Evolutionary conservation across 805 yeast species (phyloP).

Genomic region (Dipodascopsis uninucleata): DNA sequence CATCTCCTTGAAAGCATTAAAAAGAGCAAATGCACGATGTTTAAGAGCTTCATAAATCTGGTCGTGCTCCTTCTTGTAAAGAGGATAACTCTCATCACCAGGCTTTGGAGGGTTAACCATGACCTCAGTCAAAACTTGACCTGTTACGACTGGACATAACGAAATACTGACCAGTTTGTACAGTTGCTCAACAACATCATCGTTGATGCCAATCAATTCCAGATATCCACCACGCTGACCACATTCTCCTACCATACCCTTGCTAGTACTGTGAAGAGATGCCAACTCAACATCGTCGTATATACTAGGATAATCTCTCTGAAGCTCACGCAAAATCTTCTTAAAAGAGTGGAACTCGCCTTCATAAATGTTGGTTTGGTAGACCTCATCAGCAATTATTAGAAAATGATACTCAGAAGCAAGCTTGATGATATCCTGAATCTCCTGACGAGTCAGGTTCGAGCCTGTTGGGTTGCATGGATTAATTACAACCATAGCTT

Average conservation of each 20-base stretch:
- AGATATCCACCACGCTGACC: constrained; percentile 99
- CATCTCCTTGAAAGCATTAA: constrained; percentile 68
- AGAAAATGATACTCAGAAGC: constrained; percentile 85
- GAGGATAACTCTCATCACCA: constrained; percentile 72
- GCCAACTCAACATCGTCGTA: constrained; percentile 80
- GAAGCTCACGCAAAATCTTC: constrained; percentile 66
- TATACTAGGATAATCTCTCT: constrained; percentile 48
- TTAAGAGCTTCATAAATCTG: constrained; percentile 60
- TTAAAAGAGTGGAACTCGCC: constrained; percentile 75
- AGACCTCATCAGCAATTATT: constrained; percentile 94
- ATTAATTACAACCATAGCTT: constrained; percentile 86
- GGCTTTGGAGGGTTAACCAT: constrained; percentile 87
- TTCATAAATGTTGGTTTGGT: constrained; percentile 81
- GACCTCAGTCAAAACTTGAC: constrained; percentile 88
- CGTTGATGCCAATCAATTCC: constrained; percentile 81
- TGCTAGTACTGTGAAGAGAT: constrained; percentile 94
- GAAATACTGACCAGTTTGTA: constrained; percentile 86
- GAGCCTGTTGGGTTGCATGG: constrained; percentile 99
- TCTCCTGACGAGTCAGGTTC: constrained; percentile 59
- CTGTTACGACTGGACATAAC: constrained; percentile 90
- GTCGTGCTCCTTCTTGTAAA: constrained; percentile 59
- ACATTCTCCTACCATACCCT: constrained; percentile 97
- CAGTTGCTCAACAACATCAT: constrained; percentile 64
- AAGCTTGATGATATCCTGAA: constrained; percentile 65
- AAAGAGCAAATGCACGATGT: constrained; percentile 60